A percentile compares a stretch with the other conserved stretches of the same genome.
Evolutionary conservation across 345 rosid genomes (phyloP).

Genomic region (Gossypium anomalum): DNA sequence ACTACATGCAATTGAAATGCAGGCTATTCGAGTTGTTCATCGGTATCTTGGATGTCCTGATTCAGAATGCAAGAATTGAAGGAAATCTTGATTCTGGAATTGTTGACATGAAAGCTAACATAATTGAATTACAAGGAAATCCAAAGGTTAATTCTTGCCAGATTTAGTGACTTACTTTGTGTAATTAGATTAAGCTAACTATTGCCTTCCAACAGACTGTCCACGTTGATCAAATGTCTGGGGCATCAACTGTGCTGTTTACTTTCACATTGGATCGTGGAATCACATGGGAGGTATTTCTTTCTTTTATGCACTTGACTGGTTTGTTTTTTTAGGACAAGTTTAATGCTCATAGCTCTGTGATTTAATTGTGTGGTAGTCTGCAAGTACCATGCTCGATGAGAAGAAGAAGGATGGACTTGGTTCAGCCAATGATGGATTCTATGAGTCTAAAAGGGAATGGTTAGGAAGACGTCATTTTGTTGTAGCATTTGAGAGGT

Average conservation of each 20-base stretch:
- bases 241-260: slow-evolving; percentile 86
- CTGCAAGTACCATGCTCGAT: slow-evolving; percentile 68
- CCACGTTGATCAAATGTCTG: slow-evolving; percentile 92
- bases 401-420: slow-evolving; percentile 79
- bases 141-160: slow-evolving; percentile 69
- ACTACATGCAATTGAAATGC: slow-evolving; percentile 26
- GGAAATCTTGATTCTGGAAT: slow-evolving; percentile 95
- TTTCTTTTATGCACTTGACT: slow-evolving; percentile 8
- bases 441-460: slow-evolving; percentile 94
- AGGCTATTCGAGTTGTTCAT: slow-evolving; percentile 93
- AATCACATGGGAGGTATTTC: slow-evolving; percentile 81
- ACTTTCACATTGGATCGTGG: slow-evolving; percentile 94
- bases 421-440: slow-evolving; percentile 80
- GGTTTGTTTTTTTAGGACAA: slow-evolving; percentile 8
- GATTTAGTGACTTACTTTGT: slow-evolving; percentile 19
- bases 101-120: slow-evolving; percentile 91
- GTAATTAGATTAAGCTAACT: slow-evolving; percentile 23
- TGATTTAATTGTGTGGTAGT: slow-evolving; percentile 36
- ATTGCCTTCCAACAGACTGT: slow-evolving; percentile 57
- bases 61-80: slow-evolving; percentile 92
- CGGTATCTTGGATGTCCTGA: slow-evolving; percentile 76
- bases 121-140: slow-evolving; percentile 66
- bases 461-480: slow-evolving; percentile 94
- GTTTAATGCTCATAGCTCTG: background rate
- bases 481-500: slow-evolving; percentile 93